Base-by-base conservation (phyloP, 176 grass and related monocot species). In the Raddia guianensis region DNA sequence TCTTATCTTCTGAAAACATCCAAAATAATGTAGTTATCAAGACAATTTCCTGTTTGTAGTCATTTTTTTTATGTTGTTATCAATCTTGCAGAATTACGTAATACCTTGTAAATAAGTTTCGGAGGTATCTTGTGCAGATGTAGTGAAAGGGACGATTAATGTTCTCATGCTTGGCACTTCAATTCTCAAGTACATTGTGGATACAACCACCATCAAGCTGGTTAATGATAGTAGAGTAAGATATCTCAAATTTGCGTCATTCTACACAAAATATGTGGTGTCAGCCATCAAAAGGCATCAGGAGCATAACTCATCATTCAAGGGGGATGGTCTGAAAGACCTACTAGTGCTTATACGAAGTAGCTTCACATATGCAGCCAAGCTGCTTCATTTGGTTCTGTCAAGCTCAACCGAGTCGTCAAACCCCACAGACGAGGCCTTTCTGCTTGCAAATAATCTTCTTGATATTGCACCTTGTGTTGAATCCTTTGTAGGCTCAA, bases 401-500 rank as follows among this genome's bases (percentile, higher is more conserved):
- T 79, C 83, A 85, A 86, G 73, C 71, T 84, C 75, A 19, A 67
- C 78, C 2, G 86, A 93, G 51, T 80, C 68, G 1, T 78, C 80
- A 14, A 56, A n/a, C 51, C 79, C 87, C 68, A 76, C 79, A 67
- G 82, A 74, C 54, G 92, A 89, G 42, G 86, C 73, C 33, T 98
- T 95, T 57, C 72, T 79, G 77, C 88, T 98, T 77, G 82, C 92
- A 18, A 98, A 93, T 87, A 58, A 88, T 86, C 92, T 98, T 87
- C 90, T 98, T 79, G 92, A 98, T 77, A 70, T 98, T 42, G 21
- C 93, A 69, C 74, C 86, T 27, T 82, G 81, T 78, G 50, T 90
- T 4, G 92, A 92, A 73, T 89, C 77, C 15, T 88, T 77, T 46
- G 14, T 75, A 63, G 95, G 92, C 62, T 71, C 80, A 1, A 92